Evolutionary conservation across 2,329 filamentous ascomycete genomes (phyloP).

Genomic region (Paraphaeosphaeria minitans): DNA sequence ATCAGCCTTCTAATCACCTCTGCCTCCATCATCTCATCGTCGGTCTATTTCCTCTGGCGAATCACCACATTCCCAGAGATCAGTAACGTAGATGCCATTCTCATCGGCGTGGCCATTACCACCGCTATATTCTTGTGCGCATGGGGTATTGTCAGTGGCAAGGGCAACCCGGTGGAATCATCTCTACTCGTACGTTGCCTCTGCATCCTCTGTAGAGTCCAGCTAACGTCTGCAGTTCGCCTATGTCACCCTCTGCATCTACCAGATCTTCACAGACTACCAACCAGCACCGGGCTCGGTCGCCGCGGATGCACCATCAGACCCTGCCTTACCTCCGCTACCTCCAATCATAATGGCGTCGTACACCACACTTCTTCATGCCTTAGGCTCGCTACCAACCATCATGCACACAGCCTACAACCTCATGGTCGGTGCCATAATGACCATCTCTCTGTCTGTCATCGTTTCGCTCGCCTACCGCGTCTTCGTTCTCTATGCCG

Average conservation of each 20-base stretch:
- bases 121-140: conserved; percentile 90
- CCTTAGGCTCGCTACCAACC: conserved; percentile 80
- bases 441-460: conserved; percentile 93
- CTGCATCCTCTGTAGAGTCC: neutral
- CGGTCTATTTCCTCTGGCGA: conserved; percentile 94
- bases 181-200: conserved; percentile 68
- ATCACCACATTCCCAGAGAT: conserved; percentile 93
- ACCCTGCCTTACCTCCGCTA: conserved; percentile 93
- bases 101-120: conserved; percentile 92
- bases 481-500: conserved; percentile 92
- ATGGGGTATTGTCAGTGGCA: conserved; percentile 91
- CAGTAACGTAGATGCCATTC: conserved; percentile 85
- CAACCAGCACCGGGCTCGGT: conserved; percentile 70
- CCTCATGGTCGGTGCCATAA: conserved; percentile 88
- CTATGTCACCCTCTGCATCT: conserved; percentile 97
- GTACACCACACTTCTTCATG: conserved; percentile 87
- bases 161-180: conserved; percentile 93
- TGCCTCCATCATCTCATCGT: conserved; percentile 88
- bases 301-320: conserved; percentile 58
- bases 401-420: conserved; percentile 83
- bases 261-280: conserved; percentile 99
- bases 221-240: conserved; percentile 65
- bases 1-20: conserved; percentile 87
- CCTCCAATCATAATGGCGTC: conserved; percentile 98
- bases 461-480: conserved; percentile 95